Evolutionary conservation across 345 rosid species (phyloP).

Genomic region (Eucalyptus sideroxylon): DNA sequence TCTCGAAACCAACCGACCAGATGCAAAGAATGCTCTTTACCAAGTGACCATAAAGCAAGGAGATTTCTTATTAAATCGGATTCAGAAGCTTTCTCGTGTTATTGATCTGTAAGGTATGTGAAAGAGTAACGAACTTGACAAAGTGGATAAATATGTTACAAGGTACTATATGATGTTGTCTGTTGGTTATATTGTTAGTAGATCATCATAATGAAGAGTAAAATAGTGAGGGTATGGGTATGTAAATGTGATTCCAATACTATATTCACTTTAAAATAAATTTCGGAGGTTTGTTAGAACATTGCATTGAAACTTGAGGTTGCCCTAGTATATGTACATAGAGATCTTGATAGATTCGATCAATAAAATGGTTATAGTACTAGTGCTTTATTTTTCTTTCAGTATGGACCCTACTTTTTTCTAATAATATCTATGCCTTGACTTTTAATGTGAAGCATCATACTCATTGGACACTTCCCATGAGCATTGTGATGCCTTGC

Average conservation of each 20-base stretch:
- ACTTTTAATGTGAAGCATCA: neutral
- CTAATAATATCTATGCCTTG: neutral
- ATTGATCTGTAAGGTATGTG: conserved; percentile 60
- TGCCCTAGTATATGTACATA: neutral
- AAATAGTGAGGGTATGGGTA: neutral
- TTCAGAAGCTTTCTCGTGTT: conserved; percentile 96
- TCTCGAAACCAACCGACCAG: conserved; percentile 95
- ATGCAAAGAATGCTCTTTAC: conserved; percentile 96
- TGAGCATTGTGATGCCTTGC: neutral
- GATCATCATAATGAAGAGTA: neutral
- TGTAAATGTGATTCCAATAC: neutral
- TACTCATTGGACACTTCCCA: neutral
- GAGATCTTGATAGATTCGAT: neutral
- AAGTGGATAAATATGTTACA: neutral
- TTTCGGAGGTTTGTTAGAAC: neutral
- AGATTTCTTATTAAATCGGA: conserved; percentile 87
- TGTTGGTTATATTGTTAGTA: neutral
- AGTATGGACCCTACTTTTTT: neutral
- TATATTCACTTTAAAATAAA: neutral
- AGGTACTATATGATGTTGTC: neutral
- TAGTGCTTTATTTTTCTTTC: neutral
- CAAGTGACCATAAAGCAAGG: conserved; percentile 99
- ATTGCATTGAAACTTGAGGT: neutral
- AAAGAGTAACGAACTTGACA: neutral
- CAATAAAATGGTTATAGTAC: neutral